These are phyloP conservation scores for Colletotrichum phormii DNA, from an alignment of 2,329 filamentous ascomycete species.

Conservation along the genomic window DNA sequence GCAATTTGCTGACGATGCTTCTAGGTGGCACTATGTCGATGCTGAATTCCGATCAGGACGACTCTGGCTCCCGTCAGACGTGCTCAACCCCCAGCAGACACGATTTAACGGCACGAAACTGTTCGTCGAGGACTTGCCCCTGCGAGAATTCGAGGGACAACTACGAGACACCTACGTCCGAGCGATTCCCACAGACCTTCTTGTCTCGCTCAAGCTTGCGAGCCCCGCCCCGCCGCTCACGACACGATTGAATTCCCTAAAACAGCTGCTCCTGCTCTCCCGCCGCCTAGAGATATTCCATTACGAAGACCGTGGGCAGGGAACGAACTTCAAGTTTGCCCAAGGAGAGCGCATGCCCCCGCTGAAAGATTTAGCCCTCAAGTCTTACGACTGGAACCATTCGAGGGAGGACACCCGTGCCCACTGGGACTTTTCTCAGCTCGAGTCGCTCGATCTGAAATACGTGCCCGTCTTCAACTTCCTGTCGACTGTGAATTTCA, in stretches of 20 bases:
- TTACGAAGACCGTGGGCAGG: conserved; percentile 58
- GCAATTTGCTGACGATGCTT: neutral
- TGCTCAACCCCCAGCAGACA: conserved; percentile 48
- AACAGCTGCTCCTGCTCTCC: conserved; percentile 53
- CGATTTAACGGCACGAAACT: conserved; percentile 46
- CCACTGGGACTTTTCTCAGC: conserved; percentile 61
- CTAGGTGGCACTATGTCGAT: conserved; percentile 54
- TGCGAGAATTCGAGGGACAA: conserved; percentile 50
- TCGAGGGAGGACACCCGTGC: conserved; percentile 47
- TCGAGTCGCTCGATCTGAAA: conserved; percentile 54
- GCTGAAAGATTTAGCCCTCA: conserved; percentile 53
- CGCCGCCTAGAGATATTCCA: conserved; percentile 51
- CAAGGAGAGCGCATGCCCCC: conserved; percentile 55
- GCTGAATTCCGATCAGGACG: conserved; percentile 42
- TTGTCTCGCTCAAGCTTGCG: conserved; percentile 55
- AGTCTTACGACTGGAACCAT: conserved; percentile 63
- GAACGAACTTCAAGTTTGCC: conserved; percentile 56
- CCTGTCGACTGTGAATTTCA: conserved; percentile 53
- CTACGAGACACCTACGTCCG: conserved; percentile 50
- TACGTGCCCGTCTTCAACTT: conserved; percentile 59
- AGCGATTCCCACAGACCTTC: conserved; percentile 51
- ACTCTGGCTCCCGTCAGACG: conserved; percentile 53
- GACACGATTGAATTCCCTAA: conserved; percentile 54
- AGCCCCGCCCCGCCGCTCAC: conserved; percentile 54
- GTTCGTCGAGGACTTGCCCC: conserved; percentile 54